Evolutionary conservation across 371 early-diverging fungal genomes (phyloP), one percentile per base, ranked within the genome.

Genomic region (Zychaea mexicana): DNA sequence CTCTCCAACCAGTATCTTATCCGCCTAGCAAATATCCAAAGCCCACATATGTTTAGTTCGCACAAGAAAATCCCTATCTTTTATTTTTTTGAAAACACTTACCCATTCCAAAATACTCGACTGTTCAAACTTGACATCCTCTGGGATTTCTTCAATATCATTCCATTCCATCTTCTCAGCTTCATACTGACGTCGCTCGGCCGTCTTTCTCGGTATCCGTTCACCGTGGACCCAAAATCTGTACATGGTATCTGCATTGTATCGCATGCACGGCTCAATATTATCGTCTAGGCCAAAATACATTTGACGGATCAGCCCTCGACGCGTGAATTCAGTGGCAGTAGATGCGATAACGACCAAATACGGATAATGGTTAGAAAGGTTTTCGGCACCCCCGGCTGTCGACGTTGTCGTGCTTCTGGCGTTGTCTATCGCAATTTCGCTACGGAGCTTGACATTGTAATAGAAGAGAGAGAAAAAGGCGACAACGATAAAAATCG

Each of bases 131-230:
- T 24, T 27, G 36, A 61, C 36, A 21, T 47, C 55, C 8, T 17
- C 30, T 24, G 69, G 60, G 36, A 68, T 39, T 38, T 66, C 67
- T 33, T 57, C 68, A 7, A 70, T 53, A 63, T 85, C 85, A 39
- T 76, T 65, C 66, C 73, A 83, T 65, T 85, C 85, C 79, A 83
- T 85, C 33, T 76, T 77, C 57, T 85, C 85, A 4, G 74, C 76
- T 62, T 83, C 77, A 27, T 79, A 79, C 3, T 64, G 60, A 19
- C 83, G 71, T 52, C 71, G 67, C 28, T 70, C 69, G 7, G 76
- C 72, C 10, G 73, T 74, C 45, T 82, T 64, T 27, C 62, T 61
- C 24, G 55, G 52, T 36, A 63, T 64, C 10, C 64, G 66, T 42
- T 61, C 74, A n/a, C 83, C 85, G 62, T 83, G 68, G 10, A 83